Evolutionary conservation across 2,329 filamentous ascomycete species (phyloP).

Genomic region (Cyclaneusma minus): DNA sequence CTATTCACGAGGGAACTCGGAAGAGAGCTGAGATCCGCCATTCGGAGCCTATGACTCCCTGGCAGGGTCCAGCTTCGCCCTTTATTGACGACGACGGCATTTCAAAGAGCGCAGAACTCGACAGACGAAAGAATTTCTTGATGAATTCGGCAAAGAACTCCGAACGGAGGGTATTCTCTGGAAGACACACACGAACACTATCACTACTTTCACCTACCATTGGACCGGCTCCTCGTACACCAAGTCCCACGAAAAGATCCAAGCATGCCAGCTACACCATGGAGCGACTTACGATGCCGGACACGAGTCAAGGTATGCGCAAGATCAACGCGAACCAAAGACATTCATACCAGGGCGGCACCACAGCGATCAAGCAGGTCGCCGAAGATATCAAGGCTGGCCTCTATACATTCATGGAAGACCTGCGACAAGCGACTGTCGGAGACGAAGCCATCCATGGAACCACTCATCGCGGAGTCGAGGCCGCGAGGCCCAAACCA

Average conservation of each 20-base stretch:
- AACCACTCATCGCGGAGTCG: conserved; percentile 21
- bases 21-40: conserved; percentile 54
- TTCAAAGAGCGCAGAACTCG: conserved; percentile 42
- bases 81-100: conserved; percentile 25
- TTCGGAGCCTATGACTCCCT: conserved; percentile 39
- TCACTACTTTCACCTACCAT: conserved; percentile 59
- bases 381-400: conserved; percentile 73
- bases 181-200: conserved; percentile 45
- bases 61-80: conserved; percentile 23
- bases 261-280: no score
- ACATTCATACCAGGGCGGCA: conserved; percentile 18
- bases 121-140: conserved; percentile 55
- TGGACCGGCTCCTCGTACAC: conserved; percentile 4
- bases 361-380: conserved; percentile 15
- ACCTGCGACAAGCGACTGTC: conserved; percentile 87
- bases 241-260: no score
- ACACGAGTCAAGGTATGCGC: conserved; percentile 15
- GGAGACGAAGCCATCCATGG: conserved; percentile 75
- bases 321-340: conserved; percentile 12
- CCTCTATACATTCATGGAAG: conserved; percentile 87
- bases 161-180: conserved; percentile 52
- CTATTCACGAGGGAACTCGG: conserved; percentile 58
- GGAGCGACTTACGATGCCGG: no score
- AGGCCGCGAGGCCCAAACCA: conserved; percentile 14
- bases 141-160: conserved; percentile 26